These are phyloP conservation scores for Chlorella sp. DNA, from an alignment of 139 green algal genomes.

Conservation along the genomic window DNA sequence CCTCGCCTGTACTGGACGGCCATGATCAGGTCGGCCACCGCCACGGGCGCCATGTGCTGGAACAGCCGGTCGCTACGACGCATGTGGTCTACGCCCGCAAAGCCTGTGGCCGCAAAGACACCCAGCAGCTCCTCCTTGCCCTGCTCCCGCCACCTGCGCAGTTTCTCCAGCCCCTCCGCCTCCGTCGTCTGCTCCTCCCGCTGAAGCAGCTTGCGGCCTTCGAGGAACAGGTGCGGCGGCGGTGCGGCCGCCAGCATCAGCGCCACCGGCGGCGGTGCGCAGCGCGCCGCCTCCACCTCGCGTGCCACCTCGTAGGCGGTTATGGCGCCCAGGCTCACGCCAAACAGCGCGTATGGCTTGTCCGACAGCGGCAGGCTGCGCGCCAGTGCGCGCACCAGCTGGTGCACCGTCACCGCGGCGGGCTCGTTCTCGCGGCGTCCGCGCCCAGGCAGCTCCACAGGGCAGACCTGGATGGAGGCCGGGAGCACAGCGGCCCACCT, in stretches of 20 bases:
- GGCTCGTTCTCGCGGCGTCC: constrained; percentile 34
- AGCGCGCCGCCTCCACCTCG: neutral
- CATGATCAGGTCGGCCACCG: constrained; percentile 56
- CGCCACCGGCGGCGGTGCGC: constrained; percentile 26
- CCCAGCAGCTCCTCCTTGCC: constrained; percentile 29
- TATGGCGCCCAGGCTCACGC: constrained; percentile 53
- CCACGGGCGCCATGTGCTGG: constrained; percentile 47
- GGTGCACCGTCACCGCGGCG: neutral
- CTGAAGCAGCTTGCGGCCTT: constrained; percentile 2
- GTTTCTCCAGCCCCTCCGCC: constrained; percentile 33
- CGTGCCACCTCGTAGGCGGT: constrained; percentile 46
- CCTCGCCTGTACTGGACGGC: constrained; percentile 42
- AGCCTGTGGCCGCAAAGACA: constrained; percentile 48
- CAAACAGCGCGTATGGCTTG: constrained; percentile 53
- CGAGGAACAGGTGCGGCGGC: constrained; percentile 45
- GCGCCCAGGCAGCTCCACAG: constrained; percentile 47
- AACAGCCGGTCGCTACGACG: constrained; percentile 45
- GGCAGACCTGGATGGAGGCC: constrained; percentile 49
- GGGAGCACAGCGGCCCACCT: constrained; percentile 48
- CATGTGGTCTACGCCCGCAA: constrained; percentile 58
- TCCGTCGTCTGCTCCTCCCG: constrained; percentile 11
- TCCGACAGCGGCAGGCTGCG: constrained; percentile 37
- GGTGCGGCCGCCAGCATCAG: constrained; percentile 48
- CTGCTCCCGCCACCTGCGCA: constrained; percentile 31
- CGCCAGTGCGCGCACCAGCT: constrained; percentile 26